These are phyloP conservation scores for Zasmidium cellare DNA, from an alignment of 2,329 filamentous ascomycete genomes.

Conservation along the genomic window DNA sequence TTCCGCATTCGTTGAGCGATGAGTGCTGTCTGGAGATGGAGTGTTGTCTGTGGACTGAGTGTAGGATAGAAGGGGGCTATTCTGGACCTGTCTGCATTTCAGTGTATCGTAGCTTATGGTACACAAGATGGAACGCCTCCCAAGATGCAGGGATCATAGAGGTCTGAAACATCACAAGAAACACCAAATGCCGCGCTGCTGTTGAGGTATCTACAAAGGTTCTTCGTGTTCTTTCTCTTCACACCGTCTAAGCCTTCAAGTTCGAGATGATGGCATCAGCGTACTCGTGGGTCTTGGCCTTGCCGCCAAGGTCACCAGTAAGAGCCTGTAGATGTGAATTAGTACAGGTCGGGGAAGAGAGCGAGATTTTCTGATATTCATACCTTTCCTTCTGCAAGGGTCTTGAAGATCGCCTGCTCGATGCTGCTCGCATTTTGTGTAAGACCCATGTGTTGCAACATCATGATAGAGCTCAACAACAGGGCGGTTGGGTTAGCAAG, in stretches of 20 bases:
- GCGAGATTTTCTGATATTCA: slow-evolving; percentile 23
- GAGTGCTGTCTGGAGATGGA: too few species aligned
- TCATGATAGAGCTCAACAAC: slow-evolving; percentile 96
- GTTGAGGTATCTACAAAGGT: slow-evolving; percentile 13
- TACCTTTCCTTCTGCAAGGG: slow-evolving; percentile 91
- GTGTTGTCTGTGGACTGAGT: neutral
- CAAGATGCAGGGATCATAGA: neutral
- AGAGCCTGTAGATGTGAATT: slow-evolving; percentile 55
- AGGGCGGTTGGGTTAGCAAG: slow-evolving; percentile 97
- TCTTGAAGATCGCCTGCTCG: slow-evolving; percentile 92
- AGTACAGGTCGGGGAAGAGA: neutral
- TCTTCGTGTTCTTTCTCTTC: neutral
- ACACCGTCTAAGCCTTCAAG: slow-evolving; percentile 36
- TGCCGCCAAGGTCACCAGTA: slow-evolving; percentile 94
- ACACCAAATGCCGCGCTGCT: slow-evolving; percentile 1
- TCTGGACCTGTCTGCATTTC: neutral
- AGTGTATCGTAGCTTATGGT: neutral
- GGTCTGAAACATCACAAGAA: neutral
- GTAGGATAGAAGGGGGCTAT: neutral
- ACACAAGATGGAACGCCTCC: neutral
- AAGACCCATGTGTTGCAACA: slow-evolving; percentile 97
- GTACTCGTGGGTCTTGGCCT: slow-evolving; percentile 94
- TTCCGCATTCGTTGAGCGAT: too few species aligned
- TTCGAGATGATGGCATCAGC: slow-evolving; percentile 83
- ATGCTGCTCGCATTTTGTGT: slow-evolving; percentile 81